Conservation (phyloP, 73 alveolate genomes). For the Tetrahymena elliotti region DNA sequence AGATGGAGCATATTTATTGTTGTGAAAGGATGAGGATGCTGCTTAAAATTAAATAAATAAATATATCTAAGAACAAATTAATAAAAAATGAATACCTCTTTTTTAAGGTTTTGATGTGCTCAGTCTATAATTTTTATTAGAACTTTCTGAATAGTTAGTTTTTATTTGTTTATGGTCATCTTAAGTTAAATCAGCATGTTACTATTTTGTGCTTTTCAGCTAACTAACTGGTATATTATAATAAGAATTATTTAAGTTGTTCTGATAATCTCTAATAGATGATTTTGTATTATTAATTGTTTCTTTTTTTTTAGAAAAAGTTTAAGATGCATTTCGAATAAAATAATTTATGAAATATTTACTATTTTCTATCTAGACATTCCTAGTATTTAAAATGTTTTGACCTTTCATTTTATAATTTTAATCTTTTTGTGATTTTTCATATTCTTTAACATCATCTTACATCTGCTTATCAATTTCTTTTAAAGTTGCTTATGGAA, state of each 20-base stretch:
- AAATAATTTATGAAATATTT: too few relatives aligned
- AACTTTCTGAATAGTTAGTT: not conserved
- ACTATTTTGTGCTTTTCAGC: not conserved
- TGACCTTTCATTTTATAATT: not conserved
- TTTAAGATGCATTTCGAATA: too few relatives aligned
- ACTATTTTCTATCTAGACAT: not conserved
- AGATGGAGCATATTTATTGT: not conserved
- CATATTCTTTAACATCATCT: not conserved
- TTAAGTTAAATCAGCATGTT: not conserved
- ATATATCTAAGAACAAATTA: not conserved
- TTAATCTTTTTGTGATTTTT: not conserved
- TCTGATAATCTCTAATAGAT: not conserved
- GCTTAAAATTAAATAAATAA: not conserved
- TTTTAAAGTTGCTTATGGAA: not conserved
- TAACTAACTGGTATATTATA: not conserved
- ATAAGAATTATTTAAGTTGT: not conserved
- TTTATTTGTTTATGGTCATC: not conserved
- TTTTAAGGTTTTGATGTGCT: not conserved
- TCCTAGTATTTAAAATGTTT: not conserved
- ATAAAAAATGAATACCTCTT: not conserved
- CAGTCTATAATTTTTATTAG: not conserved
- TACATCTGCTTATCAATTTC: not conserved
- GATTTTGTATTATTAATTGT: not conserved
- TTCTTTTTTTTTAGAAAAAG: not conserved
- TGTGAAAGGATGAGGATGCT: not conserved